Evolutionary conservation across 2,329 filamentous ascomycete genomes (phyloP).

Genomic region (Aureobasidium sp.): DNA sequence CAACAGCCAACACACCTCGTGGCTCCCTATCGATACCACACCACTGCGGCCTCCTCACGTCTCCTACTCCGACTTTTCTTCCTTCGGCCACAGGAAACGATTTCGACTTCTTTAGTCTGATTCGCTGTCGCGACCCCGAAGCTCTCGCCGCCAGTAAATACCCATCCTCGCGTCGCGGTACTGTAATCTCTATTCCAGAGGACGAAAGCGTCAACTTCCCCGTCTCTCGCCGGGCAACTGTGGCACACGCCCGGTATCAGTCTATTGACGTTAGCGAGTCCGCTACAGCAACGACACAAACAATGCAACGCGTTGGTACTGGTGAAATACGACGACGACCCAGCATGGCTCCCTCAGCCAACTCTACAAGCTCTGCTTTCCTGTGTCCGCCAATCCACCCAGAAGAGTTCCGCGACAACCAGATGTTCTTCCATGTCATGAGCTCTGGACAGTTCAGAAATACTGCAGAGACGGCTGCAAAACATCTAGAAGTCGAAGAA

Average conservation of each 20-base stretch:
- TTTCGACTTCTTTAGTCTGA: slow-evolving; percentile 9
- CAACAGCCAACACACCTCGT: neutral
- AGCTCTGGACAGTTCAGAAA: slow-evolving; percentile 7
- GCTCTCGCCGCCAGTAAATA: neutral
- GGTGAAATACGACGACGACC: neutral
- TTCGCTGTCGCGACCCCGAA: neutral
- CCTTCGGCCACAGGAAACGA: neutral
- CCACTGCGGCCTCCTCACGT: neutral
- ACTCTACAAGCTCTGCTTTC: slow-evolving; percentile 4
- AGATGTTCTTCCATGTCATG: slow-evolving; percentile 12
- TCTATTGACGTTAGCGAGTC: neutral
- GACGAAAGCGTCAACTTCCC: neutral
- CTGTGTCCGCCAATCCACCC: neutral
- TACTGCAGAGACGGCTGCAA: neutral
- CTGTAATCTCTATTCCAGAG: slow-evolving; percentile 2
- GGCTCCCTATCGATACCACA: neutral
- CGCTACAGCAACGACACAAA: neutral
- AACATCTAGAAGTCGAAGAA: neutral
- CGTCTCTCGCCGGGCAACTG: neutral
- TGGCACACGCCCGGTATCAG: neutral
- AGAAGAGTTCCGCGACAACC: neutral
- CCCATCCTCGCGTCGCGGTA: neutral
- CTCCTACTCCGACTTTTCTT: slow-evolving; percentile 1
- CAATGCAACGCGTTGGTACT: neutral
- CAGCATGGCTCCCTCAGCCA: slow-evolving; percentile 2